Conservation (phyloP, 768 basidiomycete genomes). For the Lentinula guzmanii region DNA sequence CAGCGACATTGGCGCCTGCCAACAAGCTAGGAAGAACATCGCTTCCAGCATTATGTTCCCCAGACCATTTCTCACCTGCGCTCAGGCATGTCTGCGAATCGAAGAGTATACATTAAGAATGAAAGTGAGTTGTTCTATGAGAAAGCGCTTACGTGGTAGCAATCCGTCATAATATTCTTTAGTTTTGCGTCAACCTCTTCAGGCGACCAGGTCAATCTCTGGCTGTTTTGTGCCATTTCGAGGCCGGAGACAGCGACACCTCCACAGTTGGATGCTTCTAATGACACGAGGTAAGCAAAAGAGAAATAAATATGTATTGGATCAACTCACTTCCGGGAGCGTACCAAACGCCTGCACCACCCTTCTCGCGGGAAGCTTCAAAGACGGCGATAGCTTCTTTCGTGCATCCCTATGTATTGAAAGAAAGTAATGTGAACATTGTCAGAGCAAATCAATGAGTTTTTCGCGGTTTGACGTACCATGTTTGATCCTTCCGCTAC, state of each 20-base stretch:
- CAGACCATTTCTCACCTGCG: conserved; percentile 53
- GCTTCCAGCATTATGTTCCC: conserved; percentile 29
- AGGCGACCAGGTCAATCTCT: conserved; percentile 55
- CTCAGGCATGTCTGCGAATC: conserved; percentile 41
- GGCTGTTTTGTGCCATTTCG: conserved; percentile 78
- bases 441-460: not conserved
- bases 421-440: not conserved
- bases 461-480: conserved; percentile 13
- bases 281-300: not conserved
- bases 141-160: conserved; percentile 37
- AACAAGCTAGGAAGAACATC: conserved; percentile 47
- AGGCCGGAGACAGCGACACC: conserved; percentile 76
- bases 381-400: conserved; percentile 68
- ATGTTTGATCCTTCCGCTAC: conserved; percentile 78
- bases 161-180: conserved; percentile 64
- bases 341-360: conserved; percentile 54
- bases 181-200: conserved; percentile 64
- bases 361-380: conserved; percentile 51
- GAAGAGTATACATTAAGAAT: not conserved
- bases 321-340: conserved; percentile 60
- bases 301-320: not conserved
- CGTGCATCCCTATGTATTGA: conserved; percentile 41
- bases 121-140: not conserved
- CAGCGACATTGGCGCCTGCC: conserved; percentile 67
- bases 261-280: conserved; percentile 58